These are phyloP conservation scores for Alternaria brassicae DNA, from an alignment of 2,329 filamentous ascomycete species.

Conservation along the genomic window DNA sequence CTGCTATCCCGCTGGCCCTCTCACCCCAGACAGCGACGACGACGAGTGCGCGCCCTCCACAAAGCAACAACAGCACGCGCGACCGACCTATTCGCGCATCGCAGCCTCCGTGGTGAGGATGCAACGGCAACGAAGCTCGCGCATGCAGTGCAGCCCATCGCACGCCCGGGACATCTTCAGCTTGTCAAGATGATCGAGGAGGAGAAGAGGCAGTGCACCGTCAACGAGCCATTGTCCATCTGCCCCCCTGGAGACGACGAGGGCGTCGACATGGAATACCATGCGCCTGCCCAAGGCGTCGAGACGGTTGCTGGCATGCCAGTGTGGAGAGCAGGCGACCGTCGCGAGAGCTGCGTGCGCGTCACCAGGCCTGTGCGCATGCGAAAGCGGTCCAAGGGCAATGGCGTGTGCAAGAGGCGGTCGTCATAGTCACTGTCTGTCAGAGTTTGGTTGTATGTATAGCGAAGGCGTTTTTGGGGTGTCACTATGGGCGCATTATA, in stretches of 20 bases:
- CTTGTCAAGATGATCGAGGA: constrained; percentile 54
- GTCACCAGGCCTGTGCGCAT: constrained; percentile 44
- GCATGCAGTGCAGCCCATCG: constrained; percentile 50
- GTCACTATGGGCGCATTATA: constrained; percentile 32
- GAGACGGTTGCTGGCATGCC: constrained; percentile 29
- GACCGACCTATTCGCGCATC: constrained; percentile 39
- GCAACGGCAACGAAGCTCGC: constrained; percentile 52
- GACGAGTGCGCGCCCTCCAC: constrained; percentile 18
- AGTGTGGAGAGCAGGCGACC: constrained; percentile 37
- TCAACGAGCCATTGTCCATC: constrained; percentile 27
- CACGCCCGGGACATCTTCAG: constrained; percentile 52
- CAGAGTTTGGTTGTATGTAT: constrained; percentile 29
- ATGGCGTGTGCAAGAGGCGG: constrained; percentile 26
- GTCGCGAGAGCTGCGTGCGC: constrained; percentile 30
- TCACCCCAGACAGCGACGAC: constrained; percentile 37
- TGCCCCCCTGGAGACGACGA: constrained; percentile 39
- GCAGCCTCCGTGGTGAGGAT: constrained; percentile 49
- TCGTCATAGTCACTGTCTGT: constrained; percentile 21
- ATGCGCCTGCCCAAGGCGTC: constrained; percentile 20
- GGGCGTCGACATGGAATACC: constrained; percentile 44
- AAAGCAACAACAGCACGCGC: constrained; percentile 16
- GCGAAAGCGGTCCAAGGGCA: constrained; percentile 36
- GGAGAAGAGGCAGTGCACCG: constrained; percentile 53
- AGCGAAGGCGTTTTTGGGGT: constrained; percentile 42
- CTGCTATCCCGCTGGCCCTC: constrained; percentile 24